Percentiles rank a stretch among this genome's conserved stretches.
Conservation (phyloP, 768 basidiomycete genomes). For the Boletus barrowsii region DNA sequence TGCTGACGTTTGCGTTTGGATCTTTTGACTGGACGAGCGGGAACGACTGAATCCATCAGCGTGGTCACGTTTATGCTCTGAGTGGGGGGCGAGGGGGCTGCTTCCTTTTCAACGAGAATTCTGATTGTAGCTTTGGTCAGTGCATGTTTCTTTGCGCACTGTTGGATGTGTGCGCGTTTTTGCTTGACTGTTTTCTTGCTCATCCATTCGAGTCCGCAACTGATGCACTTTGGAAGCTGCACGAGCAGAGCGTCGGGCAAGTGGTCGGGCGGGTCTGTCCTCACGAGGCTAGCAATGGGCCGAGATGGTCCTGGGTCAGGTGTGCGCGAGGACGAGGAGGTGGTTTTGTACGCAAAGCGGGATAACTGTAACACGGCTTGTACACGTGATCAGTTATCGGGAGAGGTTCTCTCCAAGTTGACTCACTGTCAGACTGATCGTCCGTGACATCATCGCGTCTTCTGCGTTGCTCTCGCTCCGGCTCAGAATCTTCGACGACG, state of each 20-base stretch:
- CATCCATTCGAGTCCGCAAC: conserved; percentile 69
- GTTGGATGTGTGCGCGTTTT: conserved; percentile 65
- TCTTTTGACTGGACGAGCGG: conserved; percentile 46
- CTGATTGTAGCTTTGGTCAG: conserved; percentile 55
- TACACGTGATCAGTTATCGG: background rate
- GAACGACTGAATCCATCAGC: conserved; percentile 53
- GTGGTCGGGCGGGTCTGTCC: conserved; percentile 23
- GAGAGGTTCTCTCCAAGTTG: no score
- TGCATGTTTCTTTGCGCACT: conserved; percentile 62
- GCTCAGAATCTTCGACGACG: background rate
- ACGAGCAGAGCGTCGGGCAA: conserved; percentile 47
- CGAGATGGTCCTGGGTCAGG: background rate
- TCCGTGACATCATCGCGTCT: background rate
- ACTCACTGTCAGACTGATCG: conserved; percentile 7
- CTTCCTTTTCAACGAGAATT: conserved; percentile 49
- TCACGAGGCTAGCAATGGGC: background rate
- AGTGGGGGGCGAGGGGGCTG: conserved; percentile 19
- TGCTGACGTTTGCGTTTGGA: conserved; percentile 39
- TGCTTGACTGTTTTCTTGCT: conserved; percentile 57
- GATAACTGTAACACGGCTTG: conserved; percentile 17
- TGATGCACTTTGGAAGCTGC: conserved; percentile 55
- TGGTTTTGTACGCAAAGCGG: conserved; percentile 39
- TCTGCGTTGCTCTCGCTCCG: no score
- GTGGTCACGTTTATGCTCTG: conserved; percentile 29
- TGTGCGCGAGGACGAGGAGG: background rate